These are phyloP conservation scores for Tilletia horrida DNA, from an alignment of 1,284 basidiomycete species.

Conservation along the genomic window DNA sequence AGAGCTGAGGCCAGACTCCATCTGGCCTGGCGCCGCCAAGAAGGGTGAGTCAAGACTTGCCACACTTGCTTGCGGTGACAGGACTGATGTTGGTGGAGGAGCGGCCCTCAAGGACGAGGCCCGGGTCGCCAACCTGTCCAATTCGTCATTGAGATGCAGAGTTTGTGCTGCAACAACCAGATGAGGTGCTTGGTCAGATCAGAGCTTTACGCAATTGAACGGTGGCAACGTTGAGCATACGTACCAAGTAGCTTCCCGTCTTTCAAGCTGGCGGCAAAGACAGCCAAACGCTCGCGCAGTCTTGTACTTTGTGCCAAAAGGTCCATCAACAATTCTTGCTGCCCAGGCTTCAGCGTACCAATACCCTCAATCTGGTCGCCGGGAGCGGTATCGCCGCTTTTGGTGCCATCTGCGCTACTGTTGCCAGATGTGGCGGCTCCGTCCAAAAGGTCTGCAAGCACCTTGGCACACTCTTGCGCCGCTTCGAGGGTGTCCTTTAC, in stretches of 20 bases:
- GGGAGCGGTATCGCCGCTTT: neutral
- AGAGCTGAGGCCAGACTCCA: conserved; percentile 31
- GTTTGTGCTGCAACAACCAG: conserved; percentile 18
- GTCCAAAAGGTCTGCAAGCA: conserved; percentile 32
- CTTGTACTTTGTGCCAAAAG: conserved; percentile 33
- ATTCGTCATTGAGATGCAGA: conserved; percentile 38
- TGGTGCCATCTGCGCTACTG: too few relatives aligned
- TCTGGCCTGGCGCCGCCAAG: neutral
- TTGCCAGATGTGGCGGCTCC: conserved; percentile 4
- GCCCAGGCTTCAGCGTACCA: conserved; percentile 1
- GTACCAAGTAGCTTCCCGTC: conserved; percentile 24
- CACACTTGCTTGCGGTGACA: neutral
- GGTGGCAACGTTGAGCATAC: neutral
- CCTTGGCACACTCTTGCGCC: conserved; percentile 31
- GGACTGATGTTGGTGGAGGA: neutral
- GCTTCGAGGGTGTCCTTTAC: conserved; percentile 24
- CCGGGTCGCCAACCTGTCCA: conserved; percentile 31
- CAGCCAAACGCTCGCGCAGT: conserved; percentile 26
- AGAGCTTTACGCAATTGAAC: too few relatives aligned
- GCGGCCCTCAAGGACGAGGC: conserved; percentile 22
- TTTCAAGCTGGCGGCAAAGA: conserved; percentile 25
- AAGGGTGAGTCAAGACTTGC: neutral
- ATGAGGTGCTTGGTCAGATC: too few relatives aligned
- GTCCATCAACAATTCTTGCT: conserved; percentile 35
- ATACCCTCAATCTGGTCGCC: too few relatives aligned